These are phyloP conservation scores for Zelonia costaricensis DNA, from an alignment of 208 protist genomes.

Conservation along the genomic window DNA sequence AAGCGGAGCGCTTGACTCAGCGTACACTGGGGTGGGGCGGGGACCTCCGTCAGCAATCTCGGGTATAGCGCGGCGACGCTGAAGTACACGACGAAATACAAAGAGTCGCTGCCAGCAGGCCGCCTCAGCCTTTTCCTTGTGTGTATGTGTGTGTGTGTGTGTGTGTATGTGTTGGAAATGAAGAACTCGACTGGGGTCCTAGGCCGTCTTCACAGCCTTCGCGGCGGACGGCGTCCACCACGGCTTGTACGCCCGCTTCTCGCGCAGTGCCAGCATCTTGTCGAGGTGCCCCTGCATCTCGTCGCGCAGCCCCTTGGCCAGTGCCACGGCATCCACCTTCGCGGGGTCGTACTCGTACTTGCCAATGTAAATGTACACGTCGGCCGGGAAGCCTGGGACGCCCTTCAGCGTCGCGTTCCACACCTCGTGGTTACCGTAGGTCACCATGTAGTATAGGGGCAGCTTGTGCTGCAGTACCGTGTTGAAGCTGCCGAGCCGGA, in stretches of 20 bases:
- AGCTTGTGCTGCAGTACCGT: conserved; percentile 65
- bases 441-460: conserved; percentile 75
- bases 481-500: conserved; percentile 84
- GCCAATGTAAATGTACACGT: conserved; percentile 79
- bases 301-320: conserved; percentile 54
- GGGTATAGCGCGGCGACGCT: too few species aligned
- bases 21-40: too few species aligned
- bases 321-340: conserved; percentile 38
- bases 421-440: conserved; percentile 79
- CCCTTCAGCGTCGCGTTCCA: conserved; percentile 60
- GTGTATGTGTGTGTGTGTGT: background rate
- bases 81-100: too few species aligned
- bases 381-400: conserved; percentile 72
- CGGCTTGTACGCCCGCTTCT: conserved; percentile 39
- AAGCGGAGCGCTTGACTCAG: too few species aligned
- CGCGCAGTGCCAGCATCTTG: conserved; percentile 44
- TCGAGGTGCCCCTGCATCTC: conserved; percentile 80
- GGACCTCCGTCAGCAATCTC: too few species aligned
- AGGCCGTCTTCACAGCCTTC: too few species aligned
- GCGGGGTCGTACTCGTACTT: conserved; percentile 69
- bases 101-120: too few species aligned
- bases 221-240: conserved; percentile 27
- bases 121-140: too few species aligned
- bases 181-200: too few species aligned
- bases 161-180: too few species aligned